Base-by-base conservation (phyloP, 2,329 filamentous ascomycete genomes). In the Botryotinia calthae region DNA sequence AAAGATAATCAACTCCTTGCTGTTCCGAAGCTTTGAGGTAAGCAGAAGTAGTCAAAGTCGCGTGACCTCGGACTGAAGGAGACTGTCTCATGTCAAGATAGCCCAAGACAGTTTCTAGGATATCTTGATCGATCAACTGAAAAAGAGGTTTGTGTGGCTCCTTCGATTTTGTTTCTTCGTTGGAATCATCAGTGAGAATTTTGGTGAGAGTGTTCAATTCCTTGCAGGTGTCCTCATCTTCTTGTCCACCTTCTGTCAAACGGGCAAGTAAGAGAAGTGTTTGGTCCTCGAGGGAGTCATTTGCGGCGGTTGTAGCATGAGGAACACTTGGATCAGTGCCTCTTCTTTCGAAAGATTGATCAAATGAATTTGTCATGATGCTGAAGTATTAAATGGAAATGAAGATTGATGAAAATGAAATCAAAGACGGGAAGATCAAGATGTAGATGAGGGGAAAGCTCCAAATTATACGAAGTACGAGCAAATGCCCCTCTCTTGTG, bases 231-330 rank as follows among this genome's bases (percentile, higher is more conserved):
- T 93, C 90, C 72, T 90, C 88, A 79, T 93, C 93, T 78, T 97
- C 93, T 78, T 95, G 89, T 70, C 94, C 94, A 62, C 93, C 94
- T 81, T 97, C 93, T 90, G 98, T 97, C 77, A 98, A 85, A 79
- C 93, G 92, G 37, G 95, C 95, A 76, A 98, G 89, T 77, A 95
- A 90, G 18, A 80, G 73, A 28, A 81, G 63, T 25, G 76, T 78
- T 54, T 77, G 77, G 59, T 81, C 79, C 74, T 80, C 79, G 8
- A 79, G 73, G 20, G 80, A 78, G 12, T 73, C 75, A 76, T 79
- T 77, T 71, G 75, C 58, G 16, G 73, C 51, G 61, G 72, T 48
- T 62, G 75, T 67, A 40, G 46, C 20, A 68, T 72, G 70, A 56
- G 76, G 73, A 34, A 76, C 74, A 56, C 75, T 79, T 25, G 77